A percentile compares a stretch with the other conserved stretches of the same genome.
phyloP scores from a whole-genome alignment of 2,329 filamentous ascomycete genomes.

The Gremmenia infestans region DNA sequence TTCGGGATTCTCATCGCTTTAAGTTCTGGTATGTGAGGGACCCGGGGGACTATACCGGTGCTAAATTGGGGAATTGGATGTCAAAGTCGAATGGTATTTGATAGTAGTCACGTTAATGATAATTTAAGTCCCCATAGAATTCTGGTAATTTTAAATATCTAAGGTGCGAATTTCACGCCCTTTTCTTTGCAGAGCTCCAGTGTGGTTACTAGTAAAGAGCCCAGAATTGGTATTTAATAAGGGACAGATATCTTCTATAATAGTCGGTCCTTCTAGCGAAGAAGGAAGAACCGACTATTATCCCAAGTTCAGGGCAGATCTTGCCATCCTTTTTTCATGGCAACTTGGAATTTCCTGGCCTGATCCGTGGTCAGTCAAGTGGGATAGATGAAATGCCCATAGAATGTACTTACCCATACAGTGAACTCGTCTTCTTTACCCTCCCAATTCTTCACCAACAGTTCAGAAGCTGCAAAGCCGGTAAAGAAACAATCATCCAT shows the following conservation, averaged over 20 bases:
- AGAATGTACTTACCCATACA: slow-evolving; percentile 50
- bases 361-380: slow-evolving; percentile 9
- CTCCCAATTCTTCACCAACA: slow-evolving; percentile 57
- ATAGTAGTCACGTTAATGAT: too few relatives aligned
- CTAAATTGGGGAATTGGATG: too few relatives aligned
- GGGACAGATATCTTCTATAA: background rate
- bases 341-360: slow-evolving; percentile 27
- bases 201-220: background rate
- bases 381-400: background rate
- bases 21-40: too few relatives aligned
- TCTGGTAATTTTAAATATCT: too few relatives aligned
- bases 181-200: too few relatives aligned
- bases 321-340: slow-evolving; percentile 24
- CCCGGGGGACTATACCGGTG: too few relatives aligned
- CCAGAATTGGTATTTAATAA: background rate
- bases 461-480: slow-evolving; percentile 50
- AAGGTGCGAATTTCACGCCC: too few relatives aligned
- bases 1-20: too few relatives aligned
- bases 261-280: background rate
- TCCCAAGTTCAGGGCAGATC: background rate
- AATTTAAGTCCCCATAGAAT: too few relatives aligned
- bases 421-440: slow-evolving; percentile 71
- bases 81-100: too few relatives aligned
- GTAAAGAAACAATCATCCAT: slow-evolving; percentile 57
- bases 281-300: background rate